Evolutionary conservation across 179 eudicot species (phyloP), one percentile per base, ranked within the genome.

Genomic region (Beta macrorhiza): DNA sequence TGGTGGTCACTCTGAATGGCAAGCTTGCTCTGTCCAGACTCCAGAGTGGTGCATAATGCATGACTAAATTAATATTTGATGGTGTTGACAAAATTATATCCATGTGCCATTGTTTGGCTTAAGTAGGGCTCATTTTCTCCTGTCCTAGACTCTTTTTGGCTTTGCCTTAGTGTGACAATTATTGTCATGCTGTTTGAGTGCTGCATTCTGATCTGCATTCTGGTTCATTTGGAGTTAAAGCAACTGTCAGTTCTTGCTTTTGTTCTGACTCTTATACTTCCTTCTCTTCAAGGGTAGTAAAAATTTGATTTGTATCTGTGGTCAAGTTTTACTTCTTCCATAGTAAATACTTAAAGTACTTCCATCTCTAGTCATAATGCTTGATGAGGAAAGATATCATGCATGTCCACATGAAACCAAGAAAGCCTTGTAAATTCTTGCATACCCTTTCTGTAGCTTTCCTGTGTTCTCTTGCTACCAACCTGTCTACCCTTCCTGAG

Each of bases 21-120:
- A 68, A 44, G 19, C 11, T 62, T 7, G 67, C 20, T 15, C 37
- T 68, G 12, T 42, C 72, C 72, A 68, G 72, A 68, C 11, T 68
- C 72, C 72, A 68, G 72, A 68, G 72, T 37, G 72, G 51, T 6
- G 13, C 15, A 68, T 68, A 15, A 68, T 68, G 72, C 52, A 6
- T 13, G 72, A 68, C 15, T 14, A 69, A 69, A 13, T 67, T 44
- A 44, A 1, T 42, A 19, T 44, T 42, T 69, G 11, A 44, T 17
- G 13, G 12, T 14, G 0, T 17, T 69, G 13, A 5, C 53, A 4
- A 69, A 16, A 42, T 15, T 69, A 20, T 15, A 9, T 20, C 32
- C 32, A 63, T 37, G 22, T 22, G 47, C 9, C 20, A 32, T 42
- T 13, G 47, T 37, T 67, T 32, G 49, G n/a, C 32, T 22, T 63